Evolutionary conservation across 2,329 filamentous ascomycete genomes (phyloP).

Genomic region (Aureobasidium sp.): DNA sequence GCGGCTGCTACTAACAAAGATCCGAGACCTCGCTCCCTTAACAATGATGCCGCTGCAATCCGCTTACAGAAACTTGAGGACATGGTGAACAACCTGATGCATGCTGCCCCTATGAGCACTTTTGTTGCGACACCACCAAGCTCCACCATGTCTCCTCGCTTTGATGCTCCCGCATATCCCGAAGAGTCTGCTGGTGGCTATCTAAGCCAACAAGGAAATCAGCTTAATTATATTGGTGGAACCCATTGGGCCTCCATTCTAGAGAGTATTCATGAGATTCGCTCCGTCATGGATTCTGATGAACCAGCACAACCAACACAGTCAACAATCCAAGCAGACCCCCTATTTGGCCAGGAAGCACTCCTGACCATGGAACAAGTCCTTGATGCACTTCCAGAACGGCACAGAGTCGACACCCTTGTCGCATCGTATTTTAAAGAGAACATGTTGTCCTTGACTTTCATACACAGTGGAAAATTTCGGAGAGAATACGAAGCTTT

Average conservation of each 20-base stretch:
- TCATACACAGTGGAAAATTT: slow-evolving; percentile 14
- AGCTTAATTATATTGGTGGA: slow-evolving; percentile 8
- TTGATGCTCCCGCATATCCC: not conserved
- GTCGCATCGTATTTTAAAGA: slow-evolving; percentile 2
- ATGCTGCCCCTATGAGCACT: not conserved
- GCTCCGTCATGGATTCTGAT: not conserved
- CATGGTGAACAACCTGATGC: slow-evolving; percentile 10
- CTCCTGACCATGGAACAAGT: not conserved
- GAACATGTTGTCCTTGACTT: not conserved
- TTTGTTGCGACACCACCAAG: not conserved
- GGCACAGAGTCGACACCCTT: not conserved
- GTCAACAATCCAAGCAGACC: not conserved
- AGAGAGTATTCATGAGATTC: slow-evolving; percentile 11
- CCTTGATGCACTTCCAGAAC: not conserved
- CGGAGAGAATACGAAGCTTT: slow-evolving; percentile 13
- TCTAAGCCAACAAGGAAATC: not conserved
- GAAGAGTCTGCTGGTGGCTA: slow-evolving; percentile 2
- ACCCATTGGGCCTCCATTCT: slow-evolving; percentile 14
- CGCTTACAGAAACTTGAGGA: slow-evolving; percentile 14
- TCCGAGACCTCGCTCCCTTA: not conserved
- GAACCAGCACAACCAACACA: not conserved
- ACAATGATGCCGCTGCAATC: not conserved
- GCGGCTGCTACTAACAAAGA: not conserved
- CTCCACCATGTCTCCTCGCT: not conserved
- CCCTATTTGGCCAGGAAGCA: not conserved